Evolutionary conservation across 2,329 filamentous ascomycete species (phyloP), one percentile per base, ranked within the genome.

Genomic region (Erysiphe neolycopersici): DNA sequence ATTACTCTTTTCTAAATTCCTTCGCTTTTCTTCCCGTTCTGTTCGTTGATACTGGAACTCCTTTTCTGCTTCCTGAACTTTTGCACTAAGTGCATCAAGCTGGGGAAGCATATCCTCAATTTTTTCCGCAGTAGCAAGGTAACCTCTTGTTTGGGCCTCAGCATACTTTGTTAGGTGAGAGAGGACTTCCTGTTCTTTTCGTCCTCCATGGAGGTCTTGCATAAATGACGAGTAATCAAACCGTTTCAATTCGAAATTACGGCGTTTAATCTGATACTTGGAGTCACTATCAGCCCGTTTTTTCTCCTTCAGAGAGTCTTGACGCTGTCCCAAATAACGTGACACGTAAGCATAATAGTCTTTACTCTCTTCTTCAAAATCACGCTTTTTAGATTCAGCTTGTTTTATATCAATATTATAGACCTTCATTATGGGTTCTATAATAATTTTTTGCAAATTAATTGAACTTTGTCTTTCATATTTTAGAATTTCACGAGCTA

Each of bases 141-240:
- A 95, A 46, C 71, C 76, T 53, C 73, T 77, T 14, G 89, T 82
- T 56, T 98, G 89, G 3, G 78, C 74, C 57, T 92, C 84, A 10
- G 91, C 91, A 58, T 85, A 98, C 56, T 79, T 87, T 1, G 89
- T 98, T 30, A 98, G 67, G 56, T 94, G 81, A 1, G 87, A 95
- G 29, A 98, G 62, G 4, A 98, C 81, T 58, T 98, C 89, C 56
- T 95, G 89, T 54, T 98, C 89, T 58, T 95, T 98, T 48, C 89
- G 77, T n/a, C 89, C 89, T 29, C 89, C 89, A 49, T 95, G 89
- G n/a, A 98, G 67, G 63, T 98, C 89, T 55, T 95, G 87, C 81
- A 98, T 92, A 56, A 95, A 98, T 13, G 83, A 93, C 3, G 87
- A 95, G 59, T 98, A 98, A 60, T 98, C 91, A 54, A 98, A 98